phyloP scores from a whole-genome alignment of 1,284 basidiomycete species.

The Puccinia polysora region DNA sequence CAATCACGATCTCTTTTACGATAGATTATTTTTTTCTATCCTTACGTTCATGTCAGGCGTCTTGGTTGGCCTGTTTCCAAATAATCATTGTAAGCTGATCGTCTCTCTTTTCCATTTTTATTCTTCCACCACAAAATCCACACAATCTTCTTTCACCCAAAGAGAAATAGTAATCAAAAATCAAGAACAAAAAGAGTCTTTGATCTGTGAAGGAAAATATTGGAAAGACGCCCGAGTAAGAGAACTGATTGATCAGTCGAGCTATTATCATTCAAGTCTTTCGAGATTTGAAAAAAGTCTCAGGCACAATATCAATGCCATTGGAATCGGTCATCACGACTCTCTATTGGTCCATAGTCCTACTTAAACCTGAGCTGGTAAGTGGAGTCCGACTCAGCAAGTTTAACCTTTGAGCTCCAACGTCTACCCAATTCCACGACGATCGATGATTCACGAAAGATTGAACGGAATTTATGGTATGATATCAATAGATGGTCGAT shows the following conservation, averaged over 20 bases:
- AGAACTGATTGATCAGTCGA: too few species aligned
- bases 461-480: too few species aligned
- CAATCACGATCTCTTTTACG: neutral
- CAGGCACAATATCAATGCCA: neutral
- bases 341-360: constrained; percentile 9
- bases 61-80: neutral
- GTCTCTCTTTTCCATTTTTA: neutral
- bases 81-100: neutral
- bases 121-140: neutral
- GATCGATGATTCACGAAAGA: too few species aligned
- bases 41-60: neutral
- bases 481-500: too few species aligned
- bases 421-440: too few species aligned
- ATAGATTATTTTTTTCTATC: constrained; percentile 1
- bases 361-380: neutral
- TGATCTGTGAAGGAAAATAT: too few species aligned
- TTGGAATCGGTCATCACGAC: constrained; percentile 10
- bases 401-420: too few species aligned
- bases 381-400: neutral
- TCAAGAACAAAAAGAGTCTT: too few species aligned
- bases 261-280: neutral
- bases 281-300: neutral
- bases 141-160: neutral
- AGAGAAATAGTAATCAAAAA: neutral
- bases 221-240: too few species aligned